Evolutionary conservation across 2,329 filamentous ascomycete genomes (phyloP), one percentile per base, ranked within the genome.

Genomic region (Curvularia sp.): DNA sequence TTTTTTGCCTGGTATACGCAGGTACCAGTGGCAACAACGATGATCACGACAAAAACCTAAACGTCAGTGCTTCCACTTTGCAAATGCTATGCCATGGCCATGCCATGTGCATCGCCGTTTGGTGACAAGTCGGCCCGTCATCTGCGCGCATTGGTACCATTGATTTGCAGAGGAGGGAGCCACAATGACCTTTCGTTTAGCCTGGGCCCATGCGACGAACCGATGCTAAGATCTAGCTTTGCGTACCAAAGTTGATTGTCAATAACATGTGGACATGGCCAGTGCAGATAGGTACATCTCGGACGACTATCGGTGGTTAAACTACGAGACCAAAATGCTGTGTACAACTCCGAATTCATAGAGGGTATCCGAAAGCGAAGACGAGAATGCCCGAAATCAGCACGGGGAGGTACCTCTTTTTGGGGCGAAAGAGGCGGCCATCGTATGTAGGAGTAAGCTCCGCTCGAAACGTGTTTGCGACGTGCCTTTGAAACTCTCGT

Each of bases 111-210:
- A 57, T 57, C 57, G 47, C 58, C 57, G 59, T 66, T 66, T 53
- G 60, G 52, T 64, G 18, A 38, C 50, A 28, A 60, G 60, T 58
- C 65, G 67, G 62, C 49, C 64, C 67, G 58, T 33, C 43, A 50
- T 57, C 60, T 60, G 57, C 59, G 62, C 59, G 60, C 59, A 38
- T 55, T 59, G 55, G 53, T 60, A 47, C 56, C 39, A 51, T 60
- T 60, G 59, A 52, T 41, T 58, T 52, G 51, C 53, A 60, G 58
- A 57, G 57, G 49, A 51, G 59, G 35, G 18, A 57, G 57, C 39
- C 44, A 56, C 49, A 26, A 52, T 57, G 60, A 58, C 47, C 47
- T 58, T 60, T 24, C 30, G 12, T 35, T 10, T 49, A 49, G 46
- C 2, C 20, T 15, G 20, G 13, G 18, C 24, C 24, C 35, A 50